Evolutionary conservation across 2,329 filamentous ascomycete species (phyloP).

Genomic region (Pseudogymnoascus sp.): DNA sequence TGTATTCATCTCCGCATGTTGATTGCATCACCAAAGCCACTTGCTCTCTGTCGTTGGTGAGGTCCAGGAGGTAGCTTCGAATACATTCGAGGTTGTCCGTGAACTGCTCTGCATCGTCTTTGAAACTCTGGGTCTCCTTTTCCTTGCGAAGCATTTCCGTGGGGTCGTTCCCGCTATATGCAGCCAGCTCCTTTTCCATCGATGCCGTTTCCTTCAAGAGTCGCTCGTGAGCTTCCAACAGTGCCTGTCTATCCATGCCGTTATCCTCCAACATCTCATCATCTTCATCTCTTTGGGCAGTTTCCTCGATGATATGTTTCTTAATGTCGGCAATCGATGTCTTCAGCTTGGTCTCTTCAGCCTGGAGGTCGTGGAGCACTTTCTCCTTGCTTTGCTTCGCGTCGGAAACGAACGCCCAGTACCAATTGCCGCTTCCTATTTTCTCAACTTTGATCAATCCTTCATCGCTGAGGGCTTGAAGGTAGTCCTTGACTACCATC

Average conservation of each 20-base stretch:
- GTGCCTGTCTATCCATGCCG: slow-evolving; percentile 20
- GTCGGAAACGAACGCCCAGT: slow-evolving; percentile 58
- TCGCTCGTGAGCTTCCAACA: slow-evolving; percentile 21
- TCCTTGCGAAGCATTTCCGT: slow-evolving; percentile 22
- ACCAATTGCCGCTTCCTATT: slow-evolving; percentile 65
- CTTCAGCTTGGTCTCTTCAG: slow-evolving; percentile 27
- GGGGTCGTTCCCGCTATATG: slow-evolving; percentile 26
- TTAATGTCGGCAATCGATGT: slow-evolving; percentile 28
- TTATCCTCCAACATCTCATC: slow-evolving; percentile 26
- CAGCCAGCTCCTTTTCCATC: slow-evolving; percentile 25
- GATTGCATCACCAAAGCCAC: slow-evolving; percentile 29
- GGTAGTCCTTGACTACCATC: slow-evolving; percentile 61
- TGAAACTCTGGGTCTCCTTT: slow-evolving; percentile 23
- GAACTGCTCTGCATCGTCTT: slow-evolving; percentile 23
- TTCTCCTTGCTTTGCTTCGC: slow-evolving; percentile 39
- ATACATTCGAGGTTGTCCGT: slow-evolving; percentile 27
- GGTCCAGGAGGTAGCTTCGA: slow-evolving; percentile 21
- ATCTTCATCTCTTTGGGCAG: slow-evolving; percentile 25
- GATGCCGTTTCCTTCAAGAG: slow-evolving; percentile 22
- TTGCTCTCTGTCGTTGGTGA: slow-evolving; percentile 28
- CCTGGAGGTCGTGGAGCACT: slow-evolving; percentile 29
- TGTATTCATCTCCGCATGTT: slow-evolving; percentile 40
- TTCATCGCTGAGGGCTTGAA: slow-evolving; percentile 55
- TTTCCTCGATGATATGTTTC: slow-evolving; percentile 30
- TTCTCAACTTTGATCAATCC: slow-evolving; percentile 57